Evolutionary conservation across 352 stramenopile species (phyloP), one percentile per base, ranked within the genome.

Genomic region (Blastocystis sp.): DNA sequence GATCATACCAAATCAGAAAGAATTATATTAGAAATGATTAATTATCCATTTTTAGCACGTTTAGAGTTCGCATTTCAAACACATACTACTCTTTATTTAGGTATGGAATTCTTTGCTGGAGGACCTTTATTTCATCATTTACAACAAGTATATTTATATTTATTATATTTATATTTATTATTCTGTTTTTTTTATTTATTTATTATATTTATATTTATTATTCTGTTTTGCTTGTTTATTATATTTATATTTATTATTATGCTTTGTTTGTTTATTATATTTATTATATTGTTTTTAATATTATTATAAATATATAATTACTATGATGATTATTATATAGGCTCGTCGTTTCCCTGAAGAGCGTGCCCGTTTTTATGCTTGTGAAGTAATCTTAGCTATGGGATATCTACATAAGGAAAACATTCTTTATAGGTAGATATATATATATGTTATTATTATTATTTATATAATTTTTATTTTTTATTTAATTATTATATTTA

Each of bases 11-110:
- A 89, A 68, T 94, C 84, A 5, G 88, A 96, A 75, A 80, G 86
- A 34, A 81, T 82, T 52, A 82, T 96, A 37, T 72, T 96, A 5
- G 84, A 80, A 32, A 72, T 84, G n/a, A 80, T 91, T 18, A 86
- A 84, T 65, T 86, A 96, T 71, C 85, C 86, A 32, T 95, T 95
- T 73, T 93, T 96, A 54, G 87, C 94, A 55, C 87, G 86, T 32
- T 73, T 95, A 33, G 82, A 94, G 68, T 95, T 90, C 72, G 84
- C 87, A 21, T 95, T 94, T 72, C 87, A 96, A 75, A 93, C 81
- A n/a, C 52, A 81, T 34, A 80, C 84, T 55, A 95, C 95, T 71
- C 75, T 96, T 23, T 96, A 94, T 71, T 81, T 98, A 35, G 88
- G 94, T 28, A 75, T 96, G 19, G 90, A 98, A 72, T 96, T 95